Conservation (phyloP, 1,284 basidiomycete species). For the Vanrija humicola region DNA sequence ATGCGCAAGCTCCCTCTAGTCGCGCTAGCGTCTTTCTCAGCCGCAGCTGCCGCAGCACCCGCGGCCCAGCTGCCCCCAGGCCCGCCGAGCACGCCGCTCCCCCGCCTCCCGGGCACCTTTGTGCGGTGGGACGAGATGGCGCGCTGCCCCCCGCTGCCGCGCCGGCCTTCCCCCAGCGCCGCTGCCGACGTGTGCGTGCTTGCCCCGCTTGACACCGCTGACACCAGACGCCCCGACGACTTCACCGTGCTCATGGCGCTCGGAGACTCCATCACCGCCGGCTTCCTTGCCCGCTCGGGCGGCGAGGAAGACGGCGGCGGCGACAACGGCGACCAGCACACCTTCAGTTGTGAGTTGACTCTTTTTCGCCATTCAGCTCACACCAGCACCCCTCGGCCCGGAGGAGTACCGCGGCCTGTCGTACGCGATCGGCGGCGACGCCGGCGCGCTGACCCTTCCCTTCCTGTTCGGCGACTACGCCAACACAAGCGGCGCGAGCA, state of each 20-base stretch:
- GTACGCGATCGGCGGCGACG: slow-evolving; percentile 45
- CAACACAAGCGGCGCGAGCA: slow-evolving; percentile 24
- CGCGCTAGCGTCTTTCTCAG: neutral
- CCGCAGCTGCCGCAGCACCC: neutral
- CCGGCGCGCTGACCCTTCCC: slow-evolving; percentile 41
- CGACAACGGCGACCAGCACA: neutral
- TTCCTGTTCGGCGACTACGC: slow-evolving; percentile 33
- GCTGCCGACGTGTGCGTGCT: slow-evolving; percentile 28
- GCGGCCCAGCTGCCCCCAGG: neutral
- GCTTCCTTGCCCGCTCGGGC: slow-evolving; percentile 31
- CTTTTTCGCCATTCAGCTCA: too few species aligned
- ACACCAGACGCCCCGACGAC: slow-evolving; percentile 43
- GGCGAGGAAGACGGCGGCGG: neutral
- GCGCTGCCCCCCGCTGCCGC: slow-evolving; percentile 19
- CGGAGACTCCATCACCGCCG: slow-evolving; percentile 50
- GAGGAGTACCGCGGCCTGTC: slow-evolving; percentile 47
- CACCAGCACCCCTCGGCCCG: neutral
- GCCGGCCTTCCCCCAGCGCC: slow-evolving; percentile 8
- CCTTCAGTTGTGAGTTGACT: neutral
- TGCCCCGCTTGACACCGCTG: neutral
- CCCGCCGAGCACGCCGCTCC: neutral
- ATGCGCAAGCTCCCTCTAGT: too few species aligned
- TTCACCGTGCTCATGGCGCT: slow-evolving; percentile 46
- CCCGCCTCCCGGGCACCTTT: slow-evolving; percentile 13
- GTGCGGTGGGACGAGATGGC: slow-evolving; percentile 22